Base-by-base conservation (phyloP, 257 asterid genomes). In the Gentiana dahurica region DNA sequence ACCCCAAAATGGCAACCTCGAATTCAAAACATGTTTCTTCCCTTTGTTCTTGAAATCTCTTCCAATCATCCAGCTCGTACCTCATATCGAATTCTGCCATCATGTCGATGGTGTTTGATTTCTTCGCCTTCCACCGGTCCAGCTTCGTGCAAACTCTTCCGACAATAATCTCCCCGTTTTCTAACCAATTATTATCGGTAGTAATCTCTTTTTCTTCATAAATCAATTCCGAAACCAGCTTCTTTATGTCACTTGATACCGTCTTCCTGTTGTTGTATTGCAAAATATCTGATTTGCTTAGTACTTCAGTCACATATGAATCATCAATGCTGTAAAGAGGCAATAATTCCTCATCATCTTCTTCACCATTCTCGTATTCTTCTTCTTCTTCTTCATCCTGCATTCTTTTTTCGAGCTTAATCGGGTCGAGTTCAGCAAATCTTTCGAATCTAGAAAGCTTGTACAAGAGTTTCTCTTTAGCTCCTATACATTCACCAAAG, bases 351-450 rank as follows among this genome's bases (percentile, higher is more conserved):
- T 24, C 9, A 41, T 41, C 9, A 41, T 5, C 9, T 1, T 41
- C 2, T 34, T 7, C 55, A 12, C 49, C 69, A 55, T 60, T 69
- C 5, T 69, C 73, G 0, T 37, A 63, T 1, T 60, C 65, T 2
- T 58, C 35, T 1, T 57, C 67, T 6, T 39, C 63, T 35, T 62
- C 80, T 51, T 63, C 70, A 65, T 83, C 86, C 46, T 78, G 56
- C 68, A 83, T 68, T 57, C 76, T 76, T 60, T 82, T 81, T 75
- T 87, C 94, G 0, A 87, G 98, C 49, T 90, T 95, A 34, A 84
- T 57, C 1, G 96, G 95, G 64, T 87, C 92, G 62, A 90, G 61
- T 58, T 81, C 94, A 1, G 94, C 96, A 1, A 90, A 83, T 51
- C 62, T 78, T 68, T 84, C 96, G 12, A 87, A 90, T 51, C 96